These are phyloP conservation scores for Salix purpurea DNA, from an alignment of 345 rosid species.

Conservation along the genomic window DNA sequence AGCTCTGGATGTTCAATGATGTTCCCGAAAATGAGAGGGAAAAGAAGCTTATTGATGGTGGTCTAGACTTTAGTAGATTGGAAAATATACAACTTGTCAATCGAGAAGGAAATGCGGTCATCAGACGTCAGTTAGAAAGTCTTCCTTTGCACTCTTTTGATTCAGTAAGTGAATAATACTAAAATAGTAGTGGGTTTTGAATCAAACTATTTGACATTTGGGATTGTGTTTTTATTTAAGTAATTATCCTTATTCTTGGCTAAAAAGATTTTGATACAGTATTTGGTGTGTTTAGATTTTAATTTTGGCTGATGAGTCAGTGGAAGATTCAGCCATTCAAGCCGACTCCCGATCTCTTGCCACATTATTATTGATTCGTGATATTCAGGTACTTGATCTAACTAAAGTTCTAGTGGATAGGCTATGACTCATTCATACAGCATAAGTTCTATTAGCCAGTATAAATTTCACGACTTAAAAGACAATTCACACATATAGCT, in stretches of 20 bases:
- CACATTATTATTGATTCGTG: conserved; percentile 61
- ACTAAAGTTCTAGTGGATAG: background rate
- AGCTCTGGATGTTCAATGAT: conserved; percentile 88
- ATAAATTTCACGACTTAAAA: no score
- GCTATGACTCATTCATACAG: background rate
- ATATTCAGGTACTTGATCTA: conserved; percentile 55
- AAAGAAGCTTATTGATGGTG: conserved; percentile 63
- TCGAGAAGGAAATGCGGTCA: conserved; percentile 74
- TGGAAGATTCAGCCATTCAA: conserved; percentile 78
- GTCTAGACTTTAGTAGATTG: conserved; percentile 53
- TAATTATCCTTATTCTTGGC: background rate
- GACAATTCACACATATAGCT: no score
- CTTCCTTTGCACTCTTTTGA: conserved; percentile 55
- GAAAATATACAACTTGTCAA: conserved; percentile 51
- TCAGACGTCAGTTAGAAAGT: conserved; percentile 68
- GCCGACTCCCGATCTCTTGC: conserved; percentile 85
- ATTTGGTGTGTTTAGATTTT: conserved; percentile 42
- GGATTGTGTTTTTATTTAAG: background rate
- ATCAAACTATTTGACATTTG: background rate
- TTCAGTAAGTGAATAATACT: conserved; percentile 43
- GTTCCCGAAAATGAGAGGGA: conserved; percentile 68
- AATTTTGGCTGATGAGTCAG: conserved; percentile 72
- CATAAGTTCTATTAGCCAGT: no score
- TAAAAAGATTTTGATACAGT: background rate
- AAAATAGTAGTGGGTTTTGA: background rate